These are phyloP conservation scores for Cucurbita ficifolia DNA, from an alignment of 306 rosid genomes.

Conservation along the genomic window DNA sequence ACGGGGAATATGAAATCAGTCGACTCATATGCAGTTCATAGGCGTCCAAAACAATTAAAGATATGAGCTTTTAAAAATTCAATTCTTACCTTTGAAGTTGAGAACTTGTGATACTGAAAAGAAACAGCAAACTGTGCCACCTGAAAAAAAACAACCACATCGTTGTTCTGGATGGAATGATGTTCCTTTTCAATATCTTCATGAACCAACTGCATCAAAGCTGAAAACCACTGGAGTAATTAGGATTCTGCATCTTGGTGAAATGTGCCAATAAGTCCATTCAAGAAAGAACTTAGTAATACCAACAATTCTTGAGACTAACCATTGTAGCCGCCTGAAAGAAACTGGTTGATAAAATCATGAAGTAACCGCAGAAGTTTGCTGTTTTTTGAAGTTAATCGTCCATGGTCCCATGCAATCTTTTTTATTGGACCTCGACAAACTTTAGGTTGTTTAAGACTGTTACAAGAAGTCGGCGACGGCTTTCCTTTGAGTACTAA, in stretches of 20 bases:
- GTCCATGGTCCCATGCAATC: conserved; percentile 82
- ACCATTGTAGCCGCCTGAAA: conserved; percentile 77
- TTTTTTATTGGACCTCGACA: conserved; percentile 48
- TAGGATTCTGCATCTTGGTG: conserved; percentile 13
- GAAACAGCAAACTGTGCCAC: conserved; percentile 81
- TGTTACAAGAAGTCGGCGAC: conserved; percentile 29
- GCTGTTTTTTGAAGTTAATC: conserved; percentile 46
- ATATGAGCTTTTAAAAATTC: conserved; percentile 4
- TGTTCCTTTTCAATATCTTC: conserved; percentile 79
- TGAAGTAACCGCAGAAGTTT: conserved; percentile 61
- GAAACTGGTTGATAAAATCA: conserved; percentile 64
- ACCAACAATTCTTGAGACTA: conserved; percentile 8
- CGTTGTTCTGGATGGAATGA: conserved; percentile 55
- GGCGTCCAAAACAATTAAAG: conserved; percentile 3
- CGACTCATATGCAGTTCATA: neutral
- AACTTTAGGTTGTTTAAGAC: conserved; percentile 40
- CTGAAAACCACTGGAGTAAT: conserved; percentile 31
- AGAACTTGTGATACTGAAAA: conserved; percentile 60
- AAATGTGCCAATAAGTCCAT: neutral
- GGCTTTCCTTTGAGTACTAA: conserved; percentile 78
- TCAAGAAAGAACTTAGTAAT: neutral
- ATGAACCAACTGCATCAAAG: conserved; percentile 59
- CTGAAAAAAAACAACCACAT: conserved; percentile 62
- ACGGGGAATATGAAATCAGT: neutral
- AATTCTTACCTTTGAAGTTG: conserved; percentile 62